phyloP scores from a whole-genome alignment of 1,284 basidiomycete genomes.

The Prillingera fragicola region DNA sequence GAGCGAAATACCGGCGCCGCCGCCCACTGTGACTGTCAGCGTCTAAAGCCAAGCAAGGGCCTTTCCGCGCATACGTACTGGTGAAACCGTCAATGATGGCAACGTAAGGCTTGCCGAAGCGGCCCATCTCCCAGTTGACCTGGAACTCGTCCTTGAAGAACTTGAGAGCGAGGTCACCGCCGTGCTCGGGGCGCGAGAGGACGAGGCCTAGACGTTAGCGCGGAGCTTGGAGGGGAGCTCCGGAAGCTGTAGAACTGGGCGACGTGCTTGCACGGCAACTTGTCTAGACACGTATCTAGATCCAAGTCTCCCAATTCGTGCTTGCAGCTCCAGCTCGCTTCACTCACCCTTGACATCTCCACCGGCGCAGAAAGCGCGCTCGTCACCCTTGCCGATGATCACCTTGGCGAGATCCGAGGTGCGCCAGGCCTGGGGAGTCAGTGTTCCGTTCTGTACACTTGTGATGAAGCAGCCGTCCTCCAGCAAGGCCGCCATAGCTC shows the following conservation, averaged over 20 bases:
- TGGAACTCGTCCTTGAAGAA: constrained; percentile 96
- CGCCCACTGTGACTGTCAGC: constrained; percentile 65
- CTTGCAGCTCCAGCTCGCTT: not conserved
- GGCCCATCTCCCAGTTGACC: constrained; percentile 77
- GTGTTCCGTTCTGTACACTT: not conserved
- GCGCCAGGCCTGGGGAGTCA: constrained; percentile 64
- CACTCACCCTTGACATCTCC: constrained; percentile 66
- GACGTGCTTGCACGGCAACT: too few species aligned
- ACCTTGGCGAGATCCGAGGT: constrained; percentile 66
- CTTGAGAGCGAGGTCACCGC: constrained; percentile 57
- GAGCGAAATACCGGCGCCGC: constrained; percentile 85
- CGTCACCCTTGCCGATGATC: constrained; percentile 70
- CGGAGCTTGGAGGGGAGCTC: too few species aligned
- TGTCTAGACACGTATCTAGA: too few species aligned
- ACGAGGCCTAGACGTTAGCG: constrained; percentile 19
- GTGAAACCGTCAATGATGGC: constrained; percentile 85
- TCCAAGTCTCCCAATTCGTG: not conserved
- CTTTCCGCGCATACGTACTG: constrained; percentile 56
- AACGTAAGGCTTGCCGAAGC: constrained; percentile 78
- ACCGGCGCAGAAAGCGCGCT: constrained; percentile 86
- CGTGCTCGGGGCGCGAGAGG: constrained; percentile 22
- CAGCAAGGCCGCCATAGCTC: not conserved
- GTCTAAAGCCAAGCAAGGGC: not conserved
- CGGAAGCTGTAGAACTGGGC: too few species aligned
- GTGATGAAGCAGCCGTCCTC: too few species aligned